phyloP scores from a whole-genome alignment of 108 stramenopile species.

The Nannochloropsis salina region DNA sequence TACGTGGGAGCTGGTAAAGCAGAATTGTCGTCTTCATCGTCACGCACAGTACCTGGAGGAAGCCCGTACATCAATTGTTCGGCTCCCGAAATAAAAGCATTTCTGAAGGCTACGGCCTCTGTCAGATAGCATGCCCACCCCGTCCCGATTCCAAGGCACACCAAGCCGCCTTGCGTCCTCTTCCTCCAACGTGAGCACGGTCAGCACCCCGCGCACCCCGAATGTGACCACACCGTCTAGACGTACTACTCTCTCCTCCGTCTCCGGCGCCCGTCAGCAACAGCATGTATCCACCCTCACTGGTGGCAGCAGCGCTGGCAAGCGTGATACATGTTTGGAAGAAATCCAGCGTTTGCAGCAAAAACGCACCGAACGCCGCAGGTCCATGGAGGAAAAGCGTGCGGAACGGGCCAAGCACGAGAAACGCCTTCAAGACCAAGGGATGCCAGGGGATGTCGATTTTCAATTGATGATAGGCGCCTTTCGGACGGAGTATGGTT shows the following conservation, averaged over 20 bases:
- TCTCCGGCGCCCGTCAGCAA: neutral
- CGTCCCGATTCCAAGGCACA: neutral
- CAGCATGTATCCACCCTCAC: neutral
- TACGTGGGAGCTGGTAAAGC: no score
- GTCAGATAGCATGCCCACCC: neutral
- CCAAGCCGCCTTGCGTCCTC: neutral
- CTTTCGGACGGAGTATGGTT: conserved; percentile 53
- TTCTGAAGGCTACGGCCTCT: neutral
- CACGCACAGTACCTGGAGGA: no score
- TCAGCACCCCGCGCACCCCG: neutral
- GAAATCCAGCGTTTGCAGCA: conserved; percentile 66
- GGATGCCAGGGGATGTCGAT: conserved; percentile 97
- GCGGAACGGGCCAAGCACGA: conserved; percentile 69
- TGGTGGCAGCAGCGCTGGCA: neutral
- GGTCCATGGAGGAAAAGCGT: conserved; percentile 63
- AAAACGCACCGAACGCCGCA: conserved; percentile 74
- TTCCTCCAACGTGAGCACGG: neutral
- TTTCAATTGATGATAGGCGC: conserved; percentile 81
- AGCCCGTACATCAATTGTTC: no score
- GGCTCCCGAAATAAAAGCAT: neutral
- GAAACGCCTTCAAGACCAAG: conserved; percentile 64
- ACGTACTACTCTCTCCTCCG: neutral
- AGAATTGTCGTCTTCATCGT: no score
- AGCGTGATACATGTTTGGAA: conserved; percentile 54
- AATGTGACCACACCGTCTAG: neutral